Base-by-base conservation (phyloP, 2,329 filamentous ascomycete genomes). In the Alternaria gaisen region DNA sequence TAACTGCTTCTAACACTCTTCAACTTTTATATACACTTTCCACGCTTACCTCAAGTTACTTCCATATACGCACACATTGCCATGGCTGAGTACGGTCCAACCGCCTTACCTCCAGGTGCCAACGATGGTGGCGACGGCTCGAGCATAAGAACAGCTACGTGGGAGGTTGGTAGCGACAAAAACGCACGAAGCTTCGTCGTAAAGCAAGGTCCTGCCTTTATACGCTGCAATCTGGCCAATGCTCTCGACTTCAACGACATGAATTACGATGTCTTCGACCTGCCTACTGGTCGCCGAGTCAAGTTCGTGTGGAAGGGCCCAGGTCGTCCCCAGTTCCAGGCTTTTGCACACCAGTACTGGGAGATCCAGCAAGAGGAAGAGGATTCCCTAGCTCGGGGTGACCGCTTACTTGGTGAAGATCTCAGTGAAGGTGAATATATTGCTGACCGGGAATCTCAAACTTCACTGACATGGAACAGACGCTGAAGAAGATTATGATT, bases 111-210 rank as follows among this genome's bases (percentile, higher is more conserved):
- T 3, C 41, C 22, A 26, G 52, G 52, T 2, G 52, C 52, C 4
- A 46, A 54, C 4, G 41, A 54, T 3, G 52, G 52, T 12, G 52
- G 52, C 2, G 41, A 54, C 10, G 52, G 52, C 3, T 54, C 52
- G 6, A 36, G 41, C 2, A 44, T 26, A 0, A 30, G 30, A 1
- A 38, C 26, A 11, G 52, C 52, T 0, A 46, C 52, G 0, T 54
- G 52, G 52, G 16, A 46, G 1, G 30, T 40, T 38, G 30, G 41
- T 4, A 54, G 42, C 20, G 41, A 54, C 18, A 54, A 46, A 12
- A 54, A 26, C 20, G 52, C 40, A 11, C 20, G 52, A 12, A 43
- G 42, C 11, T 54, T 46, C 30, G 12, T 46, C 12, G 8, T 54
- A 5, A 26, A 38, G 3, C 52, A 44, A 10, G 32, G 22, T 10